Evolutionary conservation across 2,329 filamentous ascomycete genomes (phyloP), one percentile per base, ranked within the genome.

Genomic region (Hypoxylon sp.): DNA sequence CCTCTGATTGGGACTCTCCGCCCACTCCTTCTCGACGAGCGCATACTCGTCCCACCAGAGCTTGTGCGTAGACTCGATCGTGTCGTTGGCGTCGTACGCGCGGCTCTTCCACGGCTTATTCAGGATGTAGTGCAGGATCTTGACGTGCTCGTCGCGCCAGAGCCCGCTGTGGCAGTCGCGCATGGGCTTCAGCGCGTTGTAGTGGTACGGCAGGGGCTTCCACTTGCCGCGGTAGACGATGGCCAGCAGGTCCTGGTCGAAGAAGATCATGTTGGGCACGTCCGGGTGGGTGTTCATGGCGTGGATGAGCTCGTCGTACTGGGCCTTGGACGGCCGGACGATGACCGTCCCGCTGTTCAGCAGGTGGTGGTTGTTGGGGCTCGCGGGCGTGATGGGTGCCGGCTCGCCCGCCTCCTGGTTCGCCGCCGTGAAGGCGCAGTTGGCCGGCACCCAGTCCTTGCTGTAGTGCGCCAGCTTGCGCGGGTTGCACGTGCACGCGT

Each of bases 261-360:
- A 74, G 70, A 73, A 72, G 50, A 73, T 19, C 70, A 75, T 74
- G 30, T 65, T 65, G 17, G 71, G 71, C n/a, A 72, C 71, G 55
- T 72, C 73, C 19, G 72, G 72, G 50, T 72, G 72, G 5, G 69
- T 73, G 68, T 74, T 72, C 75, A 74, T 68, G 61, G 73, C 66
- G 57, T 75, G 53, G 34, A 77, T 72, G n/a, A 76, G 68, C 17
- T 61, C 64, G 53, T 72, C 72, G 60, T 68, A 75, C 54, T 75
- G 66, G 52, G 57, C 26, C 37, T 70, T 61, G 11, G 75, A 77
- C 3, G 75, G 75, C 56, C 58, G 63, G n/a, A 77, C 44, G 41
- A 76, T 72, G 3, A 76, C 73, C 17, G 74, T 76, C 20, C 74
- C 74, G 56, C 73, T 75, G 69, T 76, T 77, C n/a, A 76, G 73